Evolutionary conservation across 441 rosid genomes (phyloP), one percentile per base, ranked within the genome.

Genomic region (Bocquillonia castaneifolia): DNA sequence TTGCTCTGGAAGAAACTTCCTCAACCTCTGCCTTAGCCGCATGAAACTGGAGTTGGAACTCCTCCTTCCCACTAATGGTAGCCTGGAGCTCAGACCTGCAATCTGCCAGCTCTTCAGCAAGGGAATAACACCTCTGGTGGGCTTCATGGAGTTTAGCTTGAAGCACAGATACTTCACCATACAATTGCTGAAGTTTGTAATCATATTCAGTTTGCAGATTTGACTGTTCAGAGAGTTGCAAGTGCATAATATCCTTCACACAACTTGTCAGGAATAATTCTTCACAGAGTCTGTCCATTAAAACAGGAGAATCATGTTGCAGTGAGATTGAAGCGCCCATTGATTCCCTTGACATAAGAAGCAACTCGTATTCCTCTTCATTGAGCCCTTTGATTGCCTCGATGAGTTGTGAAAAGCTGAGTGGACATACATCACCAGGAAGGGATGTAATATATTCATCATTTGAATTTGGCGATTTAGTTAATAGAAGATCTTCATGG

Each of bases 201-300:
- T 80, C 85, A 77, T 76, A 77, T 63, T 88, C 88, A 36, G 40
- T 73, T 74, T 75, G 91, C 72, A 83, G 62, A 76, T 70, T 67
- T 64, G 85, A 83, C 62, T 81, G 88, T 74, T 92, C 99, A 63
- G 77, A 71, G 44, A 95, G 81, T 78, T 92, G 95, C 79, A 83
- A 63, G 57, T 81, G 81, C 66, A 79, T 76, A 68, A 91, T 73
- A 80, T 86, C 86, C 76, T 86, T 94, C 23, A 68, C 68, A 76
- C 86, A 82, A 61, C 72, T 86, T 54, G 91, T 44, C 50, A 90
- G 76, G 73, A 83, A 87, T 42, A 95, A 76, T 68, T 92, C 96
- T 72, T 89, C 93, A 61, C 81, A 83, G 59, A 95, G 74, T 80
- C 79, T 84, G 73, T 83, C 96, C 54, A 81, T 64, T 17, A 61